Evolutionary conservation across 192 early-diverging fungal species (phyloP).

Genomic region (Haplosporangium gracile): DNA sequence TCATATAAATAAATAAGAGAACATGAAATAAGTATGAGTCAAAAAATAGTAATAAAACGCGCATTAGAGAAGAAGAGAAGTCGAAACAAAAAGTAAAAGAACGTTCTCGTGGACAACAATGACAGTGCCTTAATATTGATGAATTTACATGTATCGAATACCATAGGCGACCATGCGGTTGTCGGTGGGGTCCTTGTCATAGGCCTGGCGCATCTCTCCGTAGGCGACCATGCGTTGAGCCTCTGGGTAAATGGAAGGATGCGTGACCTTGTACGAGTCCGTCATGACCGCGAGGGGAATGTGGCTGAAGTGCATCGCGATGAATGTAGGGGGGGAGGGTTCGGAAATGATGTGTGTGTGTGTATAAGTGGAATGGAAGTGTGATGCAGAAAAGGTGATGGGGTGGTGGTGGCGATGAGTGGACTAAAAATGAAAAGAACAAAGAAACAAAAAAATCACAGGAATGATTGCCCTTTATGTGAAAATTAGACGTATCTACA

Average conservation of each 20-base stretch:
- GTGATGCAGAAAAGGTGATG: not conserved
- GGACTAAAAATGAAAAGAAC: not conserved
- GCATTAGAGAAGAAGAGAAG: not conserved
- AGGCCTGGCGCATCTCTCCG: constrained; percentile 81
- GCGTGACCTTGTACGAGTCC: constrained; percentile 89
- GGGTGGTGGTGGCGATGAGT: not conserved
- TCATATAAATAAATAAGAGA: not conserved
- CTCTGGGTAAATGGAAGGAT: constrained; percentile 81
- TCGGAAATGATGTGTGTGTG: not conserved
- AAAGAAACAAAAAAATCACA: not conserved
- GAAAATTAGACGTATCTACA: not conserved
- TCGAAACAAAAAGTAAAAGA: not conserved
- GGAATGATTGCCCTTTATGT: not conserved
- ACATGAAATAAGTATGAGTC: not conserved
- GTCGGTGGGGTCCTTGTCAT: constrained; percentile 76
- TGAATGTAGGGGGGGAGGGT: not conserved
- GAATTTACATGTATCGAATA: constrained; percentile 78
- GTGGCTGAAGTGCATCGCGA: not conserved
- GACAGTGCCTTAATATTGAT: not conserved
- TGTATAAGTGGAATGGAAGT: not conserved
- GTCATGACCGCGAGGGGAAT: constrained; percentile 79
- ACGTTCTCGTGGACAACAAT: not conserved
- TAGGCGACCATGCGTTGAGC: constrained; percentile 83
- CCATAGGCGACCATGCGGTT: constrained; percentile 87
- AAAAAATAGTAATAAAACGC: not conserved